Base-by-base conservation (phyloP, 1,284 basidiomycete species). In the Pterulicium gracile region DNA sequence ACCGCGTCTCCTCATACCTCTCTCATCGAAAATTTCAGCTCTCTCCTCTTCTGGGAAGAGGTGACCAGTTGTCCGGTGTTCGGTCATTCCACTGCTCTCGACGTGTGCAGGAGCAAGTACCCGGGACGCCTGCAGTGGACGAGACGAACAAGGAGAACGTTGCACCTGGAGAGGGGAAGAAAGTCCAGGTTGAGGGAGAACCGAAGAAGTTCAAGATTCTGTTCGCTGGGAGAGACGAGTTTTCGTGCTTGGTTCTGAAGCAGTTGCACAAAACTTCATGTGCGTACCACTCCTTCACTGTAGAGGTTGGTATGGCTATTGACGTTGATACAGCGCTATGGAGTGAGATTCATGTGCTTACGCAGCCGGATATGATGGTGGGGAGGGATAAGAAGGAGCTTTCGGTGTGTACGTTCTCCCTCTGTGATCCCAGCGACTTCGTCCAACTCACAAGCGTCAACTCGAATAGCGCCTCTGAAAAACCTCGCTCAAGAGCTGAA, bases 211-310 rank as follows among this genome's bases (percentile, higher is more conserved):
- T 75, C 58, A 69, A 70, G 19, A 67, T 87, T 43, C 66, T 87
- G 3, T 85, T 83, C 58, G 68, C 84, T 53, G 83, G 82, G 44
- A 74, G 80, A n/a, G 82, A 85, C 57, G 73, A 79, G 51, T 86
- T 86, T 58, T 86, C 82, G 1, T 81, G 78, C 54, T 55, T 63
- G 12, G 75, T 84, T 1, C 62, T 87, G 20, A 55, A 70, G 32
- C 64, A 75, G 47, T 57, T 86, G 2, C 62, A 77, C 50, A 54
- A 61, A 24, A 73, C 75, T 3, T 52, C 58, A 58, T 78, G 79
- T 77, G 34, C 18, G 62, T 58, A 12, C 18, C 14, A 7, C 18
- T 24, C 23, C 39, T 10, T 15, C 18, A 43, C 40, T 32, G 27
- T 10, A 10, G 27, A n/a, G n/a, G 10, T n/a, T 32, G 27, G 27